Conservation (phyloP, 2,329 filamentous ascomycete species). For the Aspergillus persii region DNA sequence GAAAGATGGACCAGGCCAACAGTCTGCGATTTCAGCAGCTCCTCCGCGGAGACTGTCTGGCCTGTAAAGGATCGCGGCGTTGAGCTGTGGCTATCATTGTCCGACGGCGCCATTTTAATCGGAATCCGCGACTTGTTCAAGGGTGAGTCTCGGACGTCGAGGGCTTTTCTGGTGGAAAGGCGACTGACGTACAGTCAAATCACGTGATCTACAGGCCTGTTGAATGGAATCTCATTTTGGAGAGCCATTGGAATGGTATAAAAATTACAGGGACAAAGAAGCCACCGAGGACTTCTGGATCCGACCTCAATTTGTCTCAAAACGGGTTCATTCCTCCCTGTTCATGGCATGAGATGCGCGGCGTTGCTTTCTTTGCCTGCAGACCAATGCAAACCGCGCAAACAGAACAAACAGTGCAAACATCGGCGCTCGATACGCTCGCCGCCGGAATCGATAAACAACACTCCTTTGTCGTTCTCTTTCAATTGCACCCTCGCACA, state of each 20-base stretch:
- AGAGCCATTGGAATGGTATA: too few relatives aligned
- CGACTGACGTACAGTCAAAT: conserved; percentile 8
- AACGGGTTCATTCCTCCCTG: too few relatives aligned
- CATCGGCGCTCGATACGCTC: conserved; percentile 10
- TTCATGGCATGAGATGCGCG: too few relatives aligned
- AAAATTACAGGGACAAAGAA: too few relatives aligned
- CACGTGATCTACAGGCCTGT: conserved; percentile 11
- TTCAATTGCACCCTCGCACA: conserved; percentile 8
- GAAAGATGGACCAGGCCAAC: conserved; percentile 89
- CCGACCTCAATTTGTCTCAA: too few relatives aligned
- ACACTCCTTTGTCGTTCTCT: conserved; percentile 3
- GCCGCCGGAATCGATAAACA: conserved; percentile 21
- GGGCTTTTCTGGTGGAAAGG: neutral
- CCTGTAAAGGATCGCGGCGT: conserved; percentile 63
- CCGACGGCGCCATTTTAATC: conserved; percentile 27
- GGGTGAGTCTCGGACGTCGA: neutral
- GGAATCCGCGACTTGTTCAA: neutral
- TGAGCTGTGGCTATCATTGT: conserved; percentile 40
- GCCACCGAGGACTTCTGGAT: too few relatives aligned
- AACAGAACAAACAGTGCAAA: conserved; percentile 18
- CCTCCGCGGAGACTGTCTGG: conserved; percentile 73
- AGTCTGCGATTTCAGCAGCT: conserved; percentile 79
- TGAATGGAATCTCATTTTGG: too few relatives aligned
- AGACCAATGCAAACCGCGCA: conserved; percentile 21
- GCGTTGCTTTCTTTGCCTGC: neutral